phyloP scores from a whole-genome alignment of 2,329 filamentous ascomycete species.

The Sporothrix curviconia region DNA sequence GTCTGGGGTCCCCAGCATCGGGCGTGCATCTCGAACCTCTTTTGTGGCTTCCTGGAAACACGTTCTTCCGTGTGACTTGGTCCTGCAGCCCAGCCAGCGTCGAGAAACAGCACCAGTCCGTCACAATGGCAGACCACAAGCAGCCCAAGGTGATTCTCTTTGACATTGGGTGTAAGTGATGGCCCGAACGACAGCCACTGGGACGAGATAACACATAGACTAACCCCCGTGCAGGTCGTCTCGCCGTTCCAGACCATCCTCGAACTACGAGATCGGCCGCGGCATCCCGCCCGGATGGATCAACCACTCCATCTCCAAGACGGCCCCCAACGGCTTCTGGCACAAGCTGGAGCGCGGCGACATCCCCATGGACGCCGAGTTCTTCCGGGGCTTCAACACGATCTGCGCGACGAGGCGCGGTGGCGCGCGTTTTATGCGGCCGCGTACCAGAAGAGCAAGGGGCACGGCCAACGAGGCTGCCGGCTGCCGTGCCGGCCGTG shows the following conservation, averaged over 20 bases:
- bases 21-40: background rate
- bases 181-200: too few relatives aligned
- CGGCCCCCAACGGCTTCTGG: conserved; percentile 76
- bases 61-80: background rate
- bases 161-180: conserved; percentile 85
- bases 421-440: conserved; percentile 62
- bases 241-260: conserved; percentile 92
- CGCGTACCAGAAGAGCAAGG: conserved; percentile 22
- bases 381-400: conserved; percentile 71
- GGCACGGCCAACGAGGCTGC: conserved; percentile 23
- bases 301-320: conserved; percentile 79
- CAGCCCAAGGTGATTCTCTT: conserved; percentile 75
- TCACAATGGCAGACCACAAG: conserved; percentile 36
- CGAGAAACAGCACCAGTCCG: background rate
- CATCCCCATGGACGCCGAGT: conserved; percentile 64
- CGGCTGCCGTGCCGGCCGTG: conserved; percentile 48
- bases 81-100: background rate
- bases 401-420: conserved; percentile 58
- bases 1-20: background rate
- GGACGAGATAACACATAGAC: background rate
- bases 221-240: conserved; percentile 54
- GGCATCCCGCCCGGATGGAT: conserved; percentile 82
- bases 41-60: too few relatives aligned
- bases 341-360: conserved; percentile 81
- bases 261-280: conserved; percentile 72